Base-by-base conservation (phyloP, 306 rosid genomes). In the Cicer judaicum region DNA sequence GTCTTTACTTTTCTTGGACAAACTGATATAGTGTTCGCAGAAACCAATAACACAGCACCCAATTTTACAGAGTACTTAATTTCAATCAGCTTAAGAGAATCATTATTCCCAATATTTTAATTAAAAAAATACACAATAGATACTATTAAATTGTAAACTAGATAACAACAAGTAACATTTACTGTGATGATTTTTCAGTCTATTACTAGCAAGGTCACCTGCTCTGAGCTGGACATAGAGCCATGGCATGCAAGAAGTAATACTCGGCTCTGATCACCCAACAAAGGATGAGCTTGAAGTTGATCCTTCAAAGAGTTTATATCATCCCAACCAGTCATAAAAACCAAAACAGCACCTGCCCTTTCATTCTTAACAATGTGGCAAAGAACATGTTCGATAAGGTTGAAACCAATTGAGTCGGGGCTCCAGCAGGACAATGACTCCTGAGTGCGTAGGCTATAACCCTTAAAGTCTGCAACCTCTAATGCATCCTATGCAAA, bases 271-370 rank as follows among this genome's bases (percentile, higher is more conserved):
- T 85, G 83, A 82, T 95, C 96, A 1, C 99, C 98, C 80, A 95
- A 84, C 24, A 89, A 70, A 73, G 92, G 96, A 84, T 95, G 96
- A 69, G 88, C 87, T 73, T 78, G 97, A 68, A 95, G 91, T 76
- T 90, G 84, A 66, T 90, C 98, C 84, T 89, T 95, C 63, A 95
- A 81, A 78, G 93, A 86, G 72, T 76, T 90, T 78, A 95, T 92
- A 80, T 92, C 99, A 90, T 95, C 99, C 97, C 98, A 95, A 72
- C 98, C 99, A 77, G 99, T 95, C 99, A 95, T 87, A 82, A 95
- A 95, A 81, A 92, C 91, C 76, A 95, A 88, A 85, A 92, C 62
- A 43, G 98, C 98, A 50, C 99, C 98, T 29, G 91, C 89, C 64
- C 83, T 86, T 64, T 86, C 98, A 39, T 86, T 89, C 77, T 80